These are phyloP conservation scores for Coemansia sp. DNA, from an alignment of 192 early-diverging fungal genomes.

Conservation along the genomic window DNA sequence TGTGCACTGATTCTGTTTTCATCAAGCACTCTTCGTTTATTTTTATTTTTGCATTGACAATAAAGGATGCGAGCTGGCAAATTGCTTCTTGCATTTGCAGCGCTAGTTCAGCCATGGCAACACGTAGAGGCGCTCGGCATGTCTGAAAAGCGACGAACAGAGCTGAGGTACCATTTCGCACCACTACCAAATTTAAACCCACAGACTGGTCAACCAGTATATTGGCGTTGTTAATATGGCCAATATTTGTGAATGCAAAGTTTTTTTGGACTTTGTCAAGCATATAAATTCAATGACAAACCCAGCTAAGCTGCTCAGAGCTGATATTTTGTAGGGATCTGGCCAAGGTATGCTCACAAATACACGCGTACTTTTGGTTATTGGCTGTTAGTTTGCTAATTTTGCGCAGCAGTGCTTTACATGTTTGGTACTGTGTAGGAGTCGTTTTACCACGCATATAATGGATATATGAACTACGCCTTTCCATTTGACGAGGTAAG, in stretches of 20 bases:
- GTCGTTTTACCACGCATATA: slow-evolving; percentile 75
- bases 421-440: slow-evolving; percentile 11
- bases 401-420: not conserved
- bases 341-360: slow-evolving; percentile 14
- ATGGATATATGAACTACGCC: slow-evolving; percentile 77
- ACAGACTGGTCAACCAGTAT: too few relatives aligned
- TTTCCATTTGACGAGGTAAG: slow-evolving; percentile 83
- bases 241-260: too few relatives aligned
- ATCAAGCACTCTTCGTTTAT: not conserved
- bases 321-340: slow-evolving; percentile 10
- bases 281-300: not conserved
- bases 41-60: slow-evolving; percentile 2
- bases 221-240: too few relatives aligned
- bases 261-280: too few relatives aligned
- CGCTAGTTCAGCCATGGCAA: slow-evolving; percentile 11
- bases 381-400: not conserved
- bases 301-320: not conserved
- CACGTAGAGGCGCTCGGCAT: slow-evolving; percentile 30
- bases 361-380: not conserved
- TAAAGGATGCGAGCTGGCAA: slow-evolving; percentile 14
- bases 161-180: slow-evolving; percentile 22
- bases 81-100: slow-evolving; percentile 9
- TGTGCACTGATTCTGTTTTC: not conserved
- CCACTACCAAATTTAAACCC: not conserved
- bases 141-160: slow-evolving; percentile 27